A percentile compares a stretch with the other conserved stretches of the same genome.
These are phyloP conservation scores for Coemansia sp. DNA, from an alignment of 192 early-diverging fungal species.

Conservation along the genomic window DNA sequence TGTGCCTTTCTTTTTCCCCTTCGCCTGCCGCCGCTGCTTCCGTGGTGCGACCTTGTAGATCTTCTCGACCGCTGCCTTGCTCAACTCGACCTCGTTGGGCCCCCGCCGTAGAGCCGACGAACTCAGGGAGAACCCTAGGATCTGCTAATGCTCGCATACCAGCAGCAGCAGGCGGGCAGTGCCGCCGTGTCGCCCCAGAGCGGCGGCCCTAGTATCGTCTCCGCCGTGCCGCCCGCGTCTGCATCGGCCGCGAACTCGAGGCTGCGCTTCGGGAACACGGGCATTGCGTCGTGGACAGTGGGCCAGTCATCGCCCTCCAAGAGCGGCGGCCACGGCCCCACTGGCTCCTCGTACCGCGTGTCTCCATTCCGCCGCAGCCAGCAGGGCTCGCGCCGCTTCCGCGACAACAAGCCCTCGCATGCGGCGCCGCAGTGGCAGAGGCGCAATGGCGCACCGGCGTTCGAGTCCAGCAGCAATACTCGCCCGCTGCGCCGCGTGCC, in stretches of 20 bases:
- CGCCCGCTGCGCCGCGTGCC: slow-evolving; percentile 35
- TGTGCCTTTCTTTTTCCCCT: not conserved
- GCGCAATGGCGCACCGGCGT: slow-evolving; percentile 13
- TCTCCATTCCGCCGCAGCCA: slow-evolving; percentile 25
- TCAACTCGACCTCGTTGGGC: too few species aligned
- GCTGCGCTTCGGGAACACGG: slow-evolving; percentile 43
- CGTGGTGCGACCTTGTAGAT: not conserved
- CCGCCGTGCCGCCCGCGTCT: slow-evolving; percentile 31
- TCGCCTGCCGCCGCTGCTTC: not conserved
- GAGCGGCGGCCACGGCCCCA: too few species aligned
- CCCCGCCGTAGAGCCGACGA: not conserved
- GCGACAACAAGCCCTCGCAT: slow-evolving; percentile 26
- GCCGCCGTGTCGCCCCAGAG: slow-evolving; percentile 6
- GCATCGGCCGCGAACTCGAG: slow-evolving; percentile 26
- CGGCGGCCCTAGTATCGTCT: slow-evolving; percentile 8
- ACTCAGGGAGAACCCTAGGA: not conserved
- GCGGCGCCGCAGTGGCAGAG: slow-evolving; percentile 39
- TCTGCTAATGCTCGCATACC: slow-evolving; percentile 40
- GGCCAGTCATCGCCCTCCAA: not conserved
- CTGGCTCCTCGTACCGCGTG: not conserved
- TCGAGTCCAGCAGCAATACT: slow-evolving; percentile 3
- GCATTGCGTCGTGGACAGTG: slow-evolving; percentile 26
- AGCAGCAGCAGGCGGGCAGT: slow-evolving; percentile 31
- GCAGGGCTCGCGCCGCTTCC: slow-evolving; percentile 27
- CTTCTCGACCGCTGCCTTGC: too few species aligned